These are phyloP conservation scores for Colletotrichum nymphaeae DNA, from an alignment of 2,329 filamentous ascomycete species.

Conservation along the genomic window DNA sequence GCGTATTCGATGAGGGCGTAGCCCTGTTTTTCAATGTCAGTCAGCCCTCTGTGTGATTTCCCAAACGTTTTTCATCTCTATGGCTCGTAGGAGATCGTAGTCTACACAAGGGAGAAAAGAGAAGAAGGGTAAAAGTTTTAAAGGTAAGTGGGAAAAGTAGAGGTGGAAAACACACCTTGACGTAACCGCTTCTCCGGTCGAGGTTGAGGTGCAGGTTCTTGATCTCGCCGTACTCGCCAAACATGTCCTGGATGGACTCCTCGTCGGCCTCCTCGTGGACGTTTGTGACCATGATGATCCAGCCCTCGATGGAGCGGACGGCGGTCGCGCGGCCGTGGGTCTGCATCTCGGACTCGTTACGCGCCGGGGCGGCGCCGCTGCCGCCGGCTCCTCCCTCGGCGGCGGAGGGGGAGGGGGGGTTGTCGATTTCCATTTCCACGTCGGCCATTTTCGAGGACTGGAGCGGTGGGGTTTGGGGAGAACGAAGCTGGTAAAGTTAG, in stretches of 20 bases:
- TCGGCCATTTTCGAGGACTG: slow-evolving; percentile 57
- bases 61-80: not conserved
- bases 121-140: too few relatives aligned
- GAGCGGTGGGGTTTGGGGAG: not conserved
- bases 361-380: slow-evolving; percentile 51
- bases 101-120: too few relatives aligned
- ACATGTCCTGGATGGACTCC: slow-evolving; percentile 83
- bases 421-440: slow-evolving; percentile 71
- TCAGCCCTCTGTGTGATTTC: too few relatives aligned
- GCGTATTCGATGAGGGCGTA: slow-evolving; percentile 89
- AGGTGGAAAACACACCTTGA: slow-evolving; percentile 69
- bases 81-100: not conserved
- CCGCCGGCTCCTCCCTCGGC: slow-evolving; percentile 42
- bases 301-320: slow-evolving; percentile 88
- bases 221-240: slow-evolving; percentile 87
- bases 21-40: slow-evolving; percentile 63
- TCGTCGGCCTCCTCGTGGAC: slow-evolving; percentile 90
- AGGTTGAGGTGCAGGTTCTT: slow-evolving; percentile 89
- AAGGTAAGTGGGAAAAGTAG: too few relatives aligned
- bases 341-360: slow-evolving; percentile 73
- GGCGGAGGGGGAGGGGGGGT: slow-evolving; percentile 44
- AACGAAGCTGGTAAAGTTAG: too few relatives aligned
- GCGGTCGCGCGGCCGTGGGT: slow-evolving; percentile 81
- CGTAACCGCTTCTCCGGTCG: slow-evolving; percentile 84
- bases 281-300: slow-evolving; percentile 89